These are phyloP conservation scores for Warburgia ugandensis DNA, from an alignment of 164 flowering plant genomes.

Conservation along the genomic window DNA sequence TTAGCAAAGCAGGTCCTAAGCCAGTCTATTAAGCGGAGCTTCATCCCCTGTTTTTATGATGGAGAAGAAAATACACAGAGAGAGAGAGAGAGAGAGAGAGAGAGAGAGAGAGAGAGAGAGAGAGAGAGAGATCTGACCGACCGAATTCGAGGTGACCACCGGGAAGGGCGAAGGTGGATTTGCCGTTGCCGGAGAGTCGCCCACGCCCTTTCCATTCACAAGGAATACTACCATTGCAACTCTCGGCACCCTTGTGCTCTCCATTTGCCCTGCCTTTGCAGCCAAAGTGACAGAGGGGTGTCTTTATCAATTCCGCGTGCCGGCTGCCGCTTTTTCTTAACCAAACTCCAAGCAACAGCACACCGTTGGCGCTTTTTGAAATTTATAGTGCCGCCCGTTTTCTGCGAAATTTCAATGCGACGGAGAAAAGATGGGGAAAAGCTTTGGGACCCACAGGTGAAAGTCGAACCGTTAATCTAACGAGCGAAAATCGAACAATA, in stretches of 20 bases:
- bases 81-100: neutral
- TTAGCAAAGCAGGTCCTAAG: neutral
- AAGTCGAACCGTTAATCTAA: too few species aligned
- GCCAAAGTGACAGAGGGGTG: too few species aligned
- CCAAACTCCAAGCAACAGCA: neutral
- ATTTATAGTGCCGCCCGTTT: neutral
- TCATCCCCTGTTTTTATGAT: neutral
- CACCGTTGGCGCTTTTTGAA: neutral
- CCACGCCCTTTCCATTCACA: slow-evolving; percentile 37
- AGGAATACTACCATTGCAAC: slow-evolving; percentile 55
- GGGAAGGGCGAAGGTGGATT: slow-evolving; percentile 63
- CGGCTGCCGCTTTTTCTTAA: neutral
- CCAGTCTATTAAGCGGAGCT: neutral
- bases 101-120: neutral
- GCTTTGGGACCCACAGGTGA: too few species aligned
- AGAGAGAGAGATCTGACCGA: slow-evolving; percentile 7
- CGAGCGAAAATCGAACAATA: too few species aligned
- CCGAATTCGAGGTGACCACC: slow-evolving; percentile 95
- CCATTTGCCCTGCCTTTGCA: slow-evolving; percentile 1
- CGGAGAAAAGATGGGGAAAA: neutral
- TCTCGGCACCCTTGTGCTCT: slow-evolving; percentile 12
- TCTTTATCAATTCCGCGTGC: too few species aligned
- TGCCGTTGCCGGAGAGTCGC: slow-evolving; percentile 48
- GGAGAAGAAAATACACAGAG: too few species aligned
- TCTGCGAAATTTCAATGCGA: too few species aligned